Evolutionary conservation across 2,329 filamentous ascomycete species (phyloP).

Genomic region (Pseudogymnoascus sp.): DNA sequence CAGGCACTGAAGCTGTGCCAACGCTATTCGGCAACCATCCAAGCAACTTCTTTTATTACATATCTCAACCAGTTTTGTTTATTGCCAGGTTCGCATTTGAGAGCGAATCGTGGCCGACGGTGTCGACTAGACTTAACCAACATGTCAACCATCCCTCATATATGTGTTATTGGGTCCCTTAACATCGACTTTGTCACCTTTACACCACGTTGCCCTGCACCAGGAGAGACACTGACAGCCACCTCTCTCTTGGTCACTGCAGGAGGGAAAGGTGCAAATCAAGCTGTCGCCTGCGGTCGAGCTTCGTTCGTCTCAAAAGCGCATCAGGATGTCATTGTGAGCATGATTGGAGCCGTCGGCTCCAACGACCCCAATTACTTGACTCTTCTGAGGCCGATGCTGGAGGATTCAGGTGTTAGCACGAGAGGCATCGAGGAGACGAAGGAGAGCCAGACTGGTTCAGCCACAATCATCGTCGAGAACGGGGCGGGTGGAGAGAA

Average conservation of each 20-base stretch:
- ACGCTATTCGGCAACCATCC: background rate
- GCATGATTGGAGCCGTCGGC: constrained; percentile 14
- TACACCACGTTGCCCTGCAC: constrained; percentile 10
- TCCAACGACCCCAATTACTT: constrained; percentile 2
- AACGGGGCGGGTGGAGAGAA: background rate
- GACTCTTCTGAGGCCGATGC: constrained; percentile 1
- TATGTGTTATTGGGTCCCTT: constrained; percentile 13
- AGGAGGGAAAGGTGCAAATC: constrained; percentile 14
- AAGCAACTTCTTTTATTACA: background rate
- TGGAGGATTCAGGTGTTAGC: constrained; percentile 10
- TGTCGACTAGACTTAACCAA: background rate
- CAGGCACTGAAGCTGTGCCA: background rate
- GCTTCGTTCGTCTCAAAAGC: constrained; percentile 8
- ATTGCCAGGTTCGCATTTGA: background rate
- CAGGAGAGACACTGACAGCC: constrained; percentile 13
- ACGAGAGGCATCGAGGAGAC: background rate
- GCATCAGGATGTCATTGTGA: background rate
- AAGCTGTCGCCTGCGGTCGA: constrained; percentile 13
- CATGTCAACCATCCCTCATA: constrained; percentile 46
- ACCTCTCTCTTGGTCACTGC: constrained; percentile 10
- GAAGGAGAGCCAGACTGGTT: constrained; percentile 1
- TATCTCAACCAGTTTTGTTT: background rate
- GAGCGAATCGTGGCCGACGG: background rate
- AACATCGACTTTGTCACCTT: constrained; percentile 12
- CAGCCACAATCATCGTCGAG: constrained; percentile 9